Base-by-base conservation (phyloP, 768 basidiomycete species). In the Phylloporus sp. region DNA sequence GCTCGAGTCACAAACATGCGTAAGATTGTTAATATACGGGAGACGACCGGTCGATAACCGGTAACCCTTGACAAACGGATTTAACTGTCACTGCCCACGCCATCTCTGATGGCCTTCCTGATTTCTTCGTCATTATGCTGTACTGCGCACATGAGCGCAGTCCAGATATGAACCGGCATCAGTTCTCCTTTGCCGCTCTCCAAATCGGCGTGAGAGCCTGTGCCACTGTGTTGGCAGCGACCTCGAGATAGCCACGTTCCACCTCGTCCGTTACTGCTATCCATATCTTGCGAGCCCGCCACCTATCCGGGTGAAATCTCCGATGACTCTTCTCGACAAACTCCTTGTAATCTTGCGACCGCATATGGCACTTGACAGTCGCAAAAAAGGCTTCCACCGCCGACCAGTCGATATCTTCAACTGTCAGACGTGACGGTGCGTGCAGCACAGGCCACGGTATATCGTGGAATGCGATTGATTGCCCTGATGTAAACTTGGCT, bases 281-380 rank as follows among this genome's bases (percentile, higher is more conserved):
- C 58, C 86, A 71, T 28, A 90, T 66, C 23, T 78, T 78, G 33
- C 83, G 72, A 24, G 83, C 80, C 34, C 80, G 71, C 89, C 86
- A 92, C 49, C 84, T 69, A 63, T 90, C 88, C 2, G 86, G 85
- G 55, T 90, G 90, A 62, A 89, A 90, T 42, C 86, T 69, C 32
- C 79, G 74, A 56, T 88, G 78, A 55, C 82, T 84, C 57, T 79
- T 80, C 66, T 86, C 78, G 4, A 90, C 73, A 45, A 90, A 75
- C 2, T 61, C 62, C 57, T 76, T 80, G 65, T 78, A 89, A 39
- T 85, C 83, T 60, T 82, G 78, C 15, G 64, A 44, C 20, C 78
- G 73, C 73, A 87, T 74, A 35, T 75, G 71, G 15, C 53, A 49
- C 54, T 70, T 72, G 22, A 82, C 73, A 6, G 71, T 70, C 14